A percentile compares a stretch with the other conserved stretches of the same genome.
Conservation (phyloP, 331 rosid genomes). For the Malus hybrid region DNA sequence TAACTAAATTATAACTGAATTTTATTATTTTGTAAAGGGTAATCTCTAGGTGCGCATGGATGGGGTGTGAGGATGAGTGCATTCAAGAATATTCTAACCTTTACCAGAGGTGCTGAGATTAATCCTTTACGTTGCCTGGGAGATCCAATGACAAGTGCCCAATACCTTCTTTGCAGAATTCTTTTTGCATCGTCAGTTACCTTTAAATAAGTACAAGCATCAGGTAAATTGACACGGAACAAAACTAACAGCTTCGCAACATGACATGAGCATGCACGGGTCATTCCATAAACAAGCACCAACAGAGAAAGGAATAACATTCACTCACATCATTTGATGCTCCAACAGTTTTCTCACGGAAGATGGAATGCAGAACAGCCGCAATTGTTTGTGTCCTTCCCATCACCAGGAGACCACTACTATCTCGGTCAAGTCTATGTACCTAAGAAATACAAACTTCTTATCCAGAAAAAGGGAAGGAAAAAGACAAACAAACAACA, state of each 20-base stretch:
- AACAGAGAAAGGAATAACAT: constrained; percentile 2
- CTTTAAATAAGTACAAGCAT: constrained; percentile 2
- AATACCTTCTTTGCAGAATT: constrained; percentile 60
- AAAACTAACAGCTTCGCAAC: neutral
- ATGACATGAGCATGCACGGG: neutral
- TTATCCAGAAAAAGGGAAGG: neutral
- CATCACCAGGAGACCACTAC: constrained; percentile 79
- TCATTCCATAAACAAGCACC: neutral
- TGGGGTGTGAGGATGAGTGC: neutral
- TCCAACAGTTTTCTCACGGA: constrained; percentile 68
- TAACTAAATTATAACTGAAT: neutral
- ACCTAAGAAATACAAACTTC: constrained; percentile 36
- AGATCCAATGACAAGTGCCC: constrained; percentile 88
- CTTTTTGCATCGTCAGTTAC: constrained; percentile 32
- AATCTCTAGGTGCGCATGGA: neutral
- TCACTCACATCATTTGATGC: constrained; percentile 59
- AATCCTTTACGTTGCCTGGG: constrained; percentile 64
- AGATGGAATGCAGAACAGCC: constrained; percentile 67
- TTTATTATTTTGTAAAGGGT: neutral
- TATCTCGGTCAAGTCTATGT: constrained; percentile 85
- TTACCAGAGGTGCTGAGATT: constrained; percentile 67
- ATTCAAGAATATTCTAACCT: constrained; percentile 42
- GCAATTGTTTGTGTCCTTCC: constrained; percentile 81
- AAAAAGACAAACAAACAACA: neutral
- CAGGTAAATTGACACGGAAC: constrained; percentile 7